These are phyloP conservation scores for Linanthus parryae DNA, from an alignment of 148 eudicot species.

Conservation along the genomic window DNA sequence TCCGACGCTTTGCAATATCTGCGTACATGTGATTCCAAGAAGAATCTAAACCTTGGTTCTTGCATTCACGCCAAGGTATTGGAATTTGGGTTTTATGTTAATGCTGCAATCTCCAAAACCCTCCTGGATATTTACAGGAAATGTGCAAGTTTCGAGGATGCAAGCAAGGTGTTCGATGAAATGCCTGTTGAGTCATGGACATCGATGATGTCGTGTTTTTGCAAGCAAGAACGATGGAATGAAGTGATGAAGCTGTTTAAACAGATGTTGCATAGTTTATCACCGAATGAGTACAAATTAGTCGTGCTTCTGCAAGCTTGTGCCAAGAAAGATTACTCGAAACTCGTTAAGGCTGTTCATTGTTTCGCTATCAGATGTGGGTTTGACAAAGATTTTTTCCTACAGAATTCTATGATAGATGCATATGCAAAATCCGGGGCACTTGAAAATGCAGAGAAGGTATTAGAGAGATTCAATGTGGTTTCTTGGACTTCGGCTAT, in stretches of 20 bases:
- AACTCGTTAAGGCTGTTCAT: conserved; percentile 13
- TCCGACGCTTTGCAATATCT: too few relatives aligned
- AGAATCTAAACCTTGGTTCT: too few relatives aligned
- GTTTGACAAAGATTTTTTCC: too few relatives aligned
- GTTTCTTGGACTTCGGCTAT: too few relatives aligned
- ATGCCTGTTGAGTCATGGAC: conserved; percentile 29
- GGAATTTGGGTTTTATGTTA: conserved; percentile 8
- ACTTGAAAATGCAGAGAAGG: conserved; percentile 15
- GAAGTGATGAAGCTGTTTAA: too few relatives aligned
- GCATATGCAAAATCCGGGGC: too few relatives aligned
- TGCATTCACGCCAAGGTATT: too few relatives aligned
- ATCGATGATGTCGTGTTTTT: conserved; percentile 15
- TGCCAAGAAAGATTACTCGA: too few relatives aligned
- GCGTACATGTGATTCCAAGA: too few relatives aligned
- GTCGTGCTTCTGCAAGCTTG: too few relatives aligned
- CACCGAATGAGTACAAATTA: conserved; percentile 20
- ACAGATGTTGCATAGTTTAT: conserved; percentile 4
- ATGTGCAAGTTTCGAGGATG: too few relatives aligned
- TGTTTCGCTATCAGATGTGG: conserved; percentile 14
- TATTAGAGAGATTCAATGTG: conserved; percentile 5
- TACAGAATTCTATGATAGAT: too few relatives aligned
- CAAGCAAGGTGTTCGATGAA: conserved; percentile 16
- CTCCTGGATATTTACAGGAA: conserved; percentile 18
- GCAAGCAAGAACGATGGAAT: conserved; percentile 5
- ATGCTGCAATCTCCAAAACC: conserved; percentile 15